These are phyloP conservation scores for Phytophthora fragariae DNA, from an alignment of 352 stramenopile genomes.

Conservation along the genomic window DNA sequence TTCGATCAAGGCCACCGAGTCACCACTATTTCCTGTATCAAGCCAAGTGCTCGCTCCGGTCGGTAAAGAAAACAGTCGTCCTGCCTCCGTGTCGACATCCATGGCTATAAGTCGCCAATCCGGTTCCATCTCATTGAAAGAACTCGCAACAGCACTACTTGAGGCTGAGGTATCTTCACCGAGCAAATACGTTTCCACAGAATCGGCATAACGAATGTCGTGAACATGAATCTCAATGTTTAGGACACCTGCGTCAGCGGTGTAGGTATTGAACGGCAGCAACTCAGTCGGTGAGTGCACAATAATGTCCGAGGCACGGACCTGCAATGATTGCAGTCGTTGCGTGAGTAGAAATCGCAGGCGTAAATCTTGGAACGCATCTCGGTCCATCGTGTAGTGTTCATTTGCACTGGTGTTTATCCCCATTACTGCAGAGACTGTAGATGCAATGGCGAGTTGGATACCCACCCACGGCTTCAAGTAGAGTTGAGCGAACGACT, in stretches of 20 bases:
- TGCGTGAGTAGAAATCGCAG: slow-evolving; percentile 24
- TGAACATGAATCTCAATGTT: slow-evolving; percentile 33
- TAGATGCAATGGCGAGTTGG: slow-evolving; percentile 26
- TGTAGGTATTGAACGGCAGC: slow-evolving; percentile 17
- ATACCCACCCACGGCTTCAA: slow-evolving; percentile 39
- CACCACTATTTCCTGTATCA: neutral
- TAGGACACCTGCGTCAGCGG: slow-evolving; percentile 18
- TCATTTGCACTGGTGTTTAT: slow-evolving; percentile 2
- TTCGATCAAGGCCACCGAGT: neutral
- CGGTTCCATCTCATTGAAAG: slow-evolving; percentile 20
- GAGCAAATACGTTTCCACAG: slow-evolving; percentile 10
- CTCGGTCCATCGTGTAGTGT: slow-evolving; percentile 17
- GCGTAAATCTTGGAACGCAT: slow-evolving; percentile 28
- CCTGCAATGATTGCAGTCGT: slow-evolving; percentile 5
- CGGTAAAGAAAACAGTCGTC: slow-evolving; percentile 7
- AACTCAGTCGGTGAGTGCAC: slow-evolving; percentile 11
- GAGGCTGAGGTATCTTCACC: neutral
- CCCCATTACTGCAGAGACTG: neutral
- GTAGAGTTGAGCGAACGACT: slow-evolving; percentile 31
- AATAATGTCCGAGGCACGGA: slow-evolving; percentile 30
- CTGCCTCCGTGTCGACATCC: slow-evolving; percentile 18
- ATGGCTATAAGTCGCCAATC: slow-evolving; percentile 26
- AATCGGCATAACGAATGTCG: slow-evolving; percentile 1
- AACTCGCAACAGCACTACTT: slow-evolving; percentile 3
- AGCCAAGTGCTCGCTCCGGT: neutral